phyloP scores from a whole-genome alignment of 306 rosid species.

The Gastrolobium bilobum region DNA sequence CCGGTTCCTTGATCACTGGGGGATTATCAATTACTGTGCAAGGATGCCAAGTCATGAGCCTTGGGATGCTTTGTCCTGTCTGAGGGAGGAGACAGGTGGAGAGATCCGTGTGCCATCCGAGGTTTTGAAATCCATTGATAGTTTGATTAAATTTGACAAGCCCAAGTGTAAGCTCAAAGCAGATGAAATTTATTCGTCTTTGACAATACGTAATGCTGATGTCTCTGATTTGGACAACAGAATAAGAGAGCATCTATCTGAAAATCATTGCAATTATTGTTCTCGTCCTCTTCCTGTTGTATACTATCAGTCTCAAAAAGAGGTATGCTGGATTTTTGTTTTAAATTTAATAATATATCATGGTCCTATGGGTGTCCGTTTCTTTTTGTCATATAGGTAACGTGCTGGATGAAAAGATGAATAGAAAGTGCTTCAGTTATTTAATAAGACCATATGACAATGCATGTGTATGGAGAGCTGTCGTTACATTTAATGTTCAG shows the following conservation, averaged over 20 bases:
- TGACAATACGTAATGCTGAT: slow-evolving; percentile 55
- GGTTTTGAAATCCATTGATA: slow-evolving; percentile 86
- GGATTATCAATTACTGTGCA: slow-evolving; percentile 93
- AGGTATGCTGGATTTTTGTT: slow-evolving; percentile 64
- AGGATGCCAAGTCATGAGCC: slow-evolving; percentile 61
- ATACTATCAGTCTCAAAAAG: slow-evolving; percentile 92
- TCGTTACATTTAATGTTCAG: slow-evolving; percentile 28
- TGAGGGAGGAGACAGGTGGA: slow-evolving; percentile 84
- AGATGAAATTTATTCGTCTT: slow-evolving; percentile 70
- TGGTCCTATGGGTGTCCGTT: slow-evolving; percentile 14
- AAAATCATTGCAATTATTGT: slow-evolving; percentile 87
- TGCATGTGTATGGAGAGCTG: slow-evolving; percentile 33
- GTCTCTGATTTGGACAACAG: slow-evolving; percentile 80
- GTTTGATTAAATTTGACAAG: slow-evolving; percentile 91
- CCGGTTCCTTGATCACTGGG: slow-evolving; percentile 98
- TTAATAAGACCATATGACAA: slow-evolving; percentile 15
- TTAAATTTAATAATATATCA: slow-evolving; percentile 33
- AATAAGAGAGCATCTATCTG: slow-evolving; percentile 88
- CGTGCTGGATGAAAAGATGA: slow-evolving; percentile 41
- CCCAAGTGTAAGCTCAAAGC: slow-evolving; percentile 88
- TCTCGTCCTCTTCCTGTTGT: slow-evolving; percentile 80
- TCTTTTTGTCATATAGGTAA: slow-evolving; percentile 35
- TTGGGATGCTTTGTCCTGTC: slow-evolving; percentile 61
- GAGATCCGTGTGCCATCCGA: slow-evolving; percentile 89
- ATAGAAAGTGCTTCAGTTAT: slow-evolving; percentile 39